Evolutionary conservation across 257 asterid genomes (phyloP).

Genomic region (Gardenia jasminoides): DNA sequence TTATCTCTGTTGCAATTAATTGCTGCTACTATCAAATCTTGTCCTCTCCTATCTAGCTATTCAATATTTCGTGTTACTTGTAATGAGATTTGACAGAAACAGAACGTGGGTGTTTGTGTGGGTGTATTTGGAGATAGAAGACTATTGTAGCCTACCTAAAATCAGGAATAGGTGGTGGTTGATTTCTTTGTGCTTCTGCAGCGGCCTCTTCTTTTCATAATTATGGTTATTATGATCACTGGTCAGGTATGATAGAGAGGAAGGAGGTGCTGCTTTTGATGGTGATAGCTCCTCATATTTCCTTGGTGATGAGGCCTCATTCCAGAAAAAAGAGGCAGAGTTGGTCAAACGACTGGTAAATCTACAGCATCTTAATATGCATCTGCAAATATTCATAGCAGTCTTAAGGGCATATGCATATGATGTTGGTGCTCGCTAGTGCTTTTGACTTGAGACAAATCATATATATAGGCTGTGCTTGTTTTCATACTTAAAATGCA

Average conservation of each 20-base stretch:
- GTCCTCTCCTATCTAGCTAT: background rate
- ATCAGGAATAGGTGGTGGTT: background rate
- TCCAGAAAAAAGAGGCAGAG: slow-evolving; percentile 88
- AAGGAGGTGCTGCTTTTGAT: slow-evolving; percentile 71
- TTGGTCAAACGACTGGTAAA: slow-evolving; percentile 82
- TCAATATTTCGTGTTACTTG: background rate
- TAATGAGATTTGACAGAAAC: background rate
- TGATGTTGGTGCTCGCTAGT: background rate
- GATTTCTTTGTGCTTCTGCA: slow-evolving; percentile 34
- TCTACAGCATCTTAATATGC: background rate
- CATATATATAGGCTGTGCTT: background rate
- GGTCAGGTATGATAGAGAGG: slow-evolving; percentile 91
- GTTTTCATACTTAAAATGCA: background rate
- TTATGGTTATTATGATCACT: slow-evolving; percentile 16
- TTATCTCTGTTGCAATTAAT: background rate
- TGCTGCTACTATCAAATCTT: slow-evolving; percentile 1
- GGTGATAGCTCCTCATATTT: slow-evolving; percentile 65
- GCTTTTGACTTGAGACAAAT: background rate
- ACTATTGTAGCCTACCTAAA: background rate
- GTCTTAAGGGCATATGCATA: background rate
- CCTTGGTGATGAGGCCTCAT: slow-evolving; percentile 91
- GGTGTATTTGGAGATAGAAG: background rate
- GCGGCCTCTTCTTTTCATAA: slow-evolving; percentile 10
- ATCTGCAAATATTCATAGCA: background rate
- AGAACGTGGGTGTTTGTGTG: background rate